Percentiles rank a stretch among this genome's conserved stretches.
Evolutionary conservation across 495 filamentous ascomycete genomes (phyloP).

Genomic region (Lasiosphaeria miniovina): DNA sequence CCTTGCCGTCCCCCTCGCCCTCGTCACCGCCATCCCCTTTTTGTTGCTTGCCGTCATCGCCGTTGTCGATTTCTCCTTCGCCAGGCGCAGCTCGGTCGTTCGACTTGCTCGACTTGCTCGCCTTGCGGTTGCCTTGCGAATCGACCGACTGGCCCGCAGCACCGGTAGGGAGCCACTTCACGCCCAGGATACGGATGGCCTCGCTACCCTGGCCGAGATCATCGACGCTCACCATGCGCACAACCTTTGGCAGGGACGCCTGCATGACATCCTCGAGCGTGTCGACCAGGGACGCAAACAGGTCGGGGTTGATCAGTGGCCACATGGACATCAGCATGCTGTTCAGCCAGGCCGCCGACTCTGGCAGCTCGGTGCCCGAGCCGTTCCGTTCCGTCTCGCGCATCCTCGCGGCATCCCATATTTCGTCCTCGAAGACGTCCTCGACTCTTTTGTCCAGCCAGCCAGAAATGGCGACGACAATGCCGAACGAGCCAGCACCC

Average conservation of each 20-base stretch:
- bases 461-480: constrained; percentile 45
- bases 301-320: constrained; percentile 68
- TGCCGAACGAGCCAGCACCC: constrained; percentile 25
- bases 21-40: constrained; percentile 31
- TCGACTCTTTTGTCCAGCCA: constrained; percentile 54
- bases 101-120: constrained; percentile 28
- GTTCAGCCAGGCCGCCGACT: constrained; percentile 67
- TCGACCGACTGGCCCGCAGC: constrained; percentile 58
- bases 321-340: constrained; percentile 59
- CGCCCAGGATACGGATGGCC: constrained; percentile 58
- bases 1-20: constrained; percentile 25
- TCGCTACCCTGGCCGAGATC: constrained; percentile 70
- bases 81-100: constrained; percentile 51
- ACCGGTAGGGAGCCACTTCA: constrained; percentile 64
- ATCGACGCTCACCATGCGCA: constrained; percentile 66
- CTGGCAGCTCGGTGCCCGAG: constrained; percentile 45
- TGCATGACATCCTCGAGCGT: constrained; percentile 73
- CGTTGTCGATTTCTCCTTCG: constrained; percentile 30
- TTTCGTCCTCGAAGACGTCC: constrained; percentile 57
- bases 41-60: constrained; percentile 19
- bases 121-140: constrained; percentile 47
- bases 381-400: constrained; percentile 39
- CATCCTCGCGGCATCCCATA: constrained; percentile 57
- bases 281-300: constrained; percentile 62
- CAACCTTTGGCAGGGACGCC: constrained; percentile 58